Evolutionary conservation across 129 eudicot species (phyloP).

Genomic region (Glebionis coronaria): DNA sequence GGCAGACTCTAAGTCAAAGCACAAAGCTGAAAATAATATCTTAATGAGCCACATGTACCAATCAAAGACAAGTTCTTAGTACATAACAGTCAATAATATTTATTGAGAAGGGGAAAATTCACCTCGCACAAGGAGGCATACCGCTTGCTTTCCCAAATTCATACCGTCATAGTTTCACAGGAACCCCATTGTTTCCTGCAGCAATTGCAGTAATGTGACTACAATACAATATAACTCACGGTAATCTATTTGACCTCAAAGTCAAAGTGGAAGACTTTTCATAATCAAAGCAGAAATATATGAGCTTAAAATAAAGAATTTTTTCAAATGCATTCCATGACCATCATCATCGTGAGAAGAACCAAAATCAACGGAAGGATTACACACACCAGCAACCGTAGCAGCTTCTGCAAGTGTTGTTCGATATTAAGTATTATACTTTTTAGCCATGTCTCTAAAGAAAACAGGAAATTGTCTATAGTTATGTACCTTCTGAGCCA

Average conservation of each 20-base stretch:
- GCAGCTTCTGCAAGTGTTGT: no score
- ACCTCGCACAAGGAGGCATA: constrained; percentile 99
- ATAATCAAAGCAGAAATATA: neutral
- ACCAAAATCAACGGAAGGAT: no score
- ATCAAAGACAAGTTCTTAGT: no score
- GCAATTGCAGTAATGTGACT: constrained; percentile 98
- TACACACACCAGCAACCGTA: no score
- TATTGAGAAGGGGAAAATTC: constrained; percentile 9
- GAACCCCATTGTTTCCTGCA: constrained; percentile 95
- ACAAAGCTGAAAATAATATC: no score
- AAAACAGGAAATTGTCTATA: no score
- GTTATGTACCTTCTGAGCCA: no score
- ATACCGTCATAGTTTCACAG: constrained; percentile 81
- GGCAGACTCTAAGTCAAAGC: no score
- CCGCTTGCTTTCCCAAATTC: constrained; percentile 98
- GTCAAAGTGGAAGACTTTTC: neutral
- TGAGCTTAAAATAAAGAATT: neutral
- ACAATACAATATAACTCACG: constrained; percentile 12
- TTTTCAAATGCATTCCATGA: constrained; percentile 66
- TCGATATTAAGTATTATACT: no score
- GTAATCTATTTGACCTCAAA: neutral
- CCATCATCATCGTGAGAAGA: constrained; percentile 98
- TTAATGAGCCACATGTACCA: no score
- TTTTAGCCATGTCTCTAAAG: no score
- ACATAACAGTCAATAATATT: no score